phyloP scores from a whole-genome alignment of 441 rosid species.

The Eruca vesicaria region DNA sequence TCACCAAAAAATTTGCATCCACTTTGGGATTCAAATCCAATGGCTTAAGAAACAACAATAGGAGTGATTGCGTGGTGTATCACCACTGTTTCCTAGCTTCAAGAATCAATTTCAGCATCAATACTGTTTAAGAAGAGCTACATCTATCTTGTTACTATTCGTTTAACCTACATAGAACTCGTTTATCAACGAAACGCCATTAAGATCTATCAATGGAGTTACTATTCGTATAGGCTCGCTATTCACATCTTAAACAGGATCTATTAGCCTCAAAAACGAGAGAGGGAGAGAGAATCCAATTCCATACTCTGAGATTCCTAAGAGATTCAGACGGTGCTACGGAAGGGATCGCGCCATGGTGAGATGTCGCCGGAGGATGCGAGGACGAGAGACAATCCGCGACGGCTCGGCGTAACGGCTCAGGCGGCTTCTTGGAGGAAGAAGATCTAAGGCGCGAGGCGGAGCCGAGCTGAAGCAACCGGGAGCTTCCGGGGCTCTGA shows the following conservation, averaged over 20 bases:
- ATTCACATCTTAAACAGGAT: conserved; percentile 7
- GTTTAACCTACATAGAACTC: neutral
- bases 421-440: conserved; percentile 81
- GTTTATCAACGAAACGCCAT: neutral
- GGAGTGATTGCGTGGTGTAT: neutral
- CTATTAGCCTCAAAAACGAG: neutral
- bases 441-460: conserved; percentile 85
- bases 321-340: conserved; percentile 69
- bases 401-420: conserved; percentile 91
- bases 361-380: conserved; percentile 43
- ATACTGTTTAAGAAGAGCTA: neutral
- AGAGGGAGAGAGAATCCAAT: neutral
- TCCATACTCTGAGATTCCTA: conserved; percentile 78
- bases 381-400: conserved; percentile 87
- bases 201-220: neutral
- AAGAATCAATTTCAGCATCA: neutral
- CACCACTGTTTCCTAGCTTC: neutral
- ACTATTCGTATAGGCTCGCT: neutral
- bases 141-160: neutral
- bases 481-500: conserved; percentile 45
- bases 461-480: conserved; percentile 51
- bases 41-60: conserved; percentile 2
- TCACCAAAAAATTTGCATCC: neutral
- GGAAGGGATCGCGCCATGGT: conserved; percentile 54
- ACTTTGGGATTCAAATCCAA: no score